A percentile compares a stretch with the other conserved stretches of the same genome.
These are phyloP conservation scores for Tylopilus vinaceipallidus DNA, from an alignment of 768 basidiomycete genomes.

Conservation along the genomic window DNA sequence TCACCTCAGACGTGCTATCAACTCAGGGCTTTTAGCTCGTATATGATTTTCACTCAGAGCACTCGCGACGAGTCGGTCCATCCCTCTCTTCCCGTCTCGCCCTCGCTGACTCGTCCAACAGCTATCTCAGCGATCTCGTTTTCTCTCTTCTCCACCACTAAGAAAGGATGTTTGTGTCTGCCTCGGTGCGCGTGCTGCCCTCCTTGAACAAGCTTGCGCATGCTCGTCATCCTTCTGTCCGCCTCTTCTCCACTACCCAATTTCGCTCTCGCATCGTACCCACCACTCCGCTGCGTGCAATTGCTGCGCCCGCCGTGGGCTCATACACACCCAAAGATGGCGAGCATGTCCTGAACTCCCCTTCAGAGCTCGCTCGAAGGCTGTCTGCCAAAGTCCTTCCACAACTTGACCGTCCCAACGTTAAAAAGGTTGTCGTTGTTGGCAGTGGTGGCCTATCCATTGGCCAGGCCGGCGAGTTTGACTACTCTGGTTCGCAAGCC, in stretches of 20 bases:
- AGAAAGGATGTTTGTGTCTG: slow-evolving; percentile 23
- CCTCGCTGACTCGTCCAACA: slow-evolving; percentile 7
- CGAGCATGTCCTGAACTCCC: slow-evolving; percentile 84
- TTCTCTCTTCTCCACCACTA: slow-evolving; percentile 25
- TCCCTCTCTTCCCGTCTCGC: background rate
- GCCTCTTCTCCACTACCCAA: slow-evolving; percentile 52
- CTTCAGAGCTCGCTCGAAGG: slow-evolving; percentile 90
- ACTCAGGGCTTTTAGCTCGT: slow-evolving; percentile 20
- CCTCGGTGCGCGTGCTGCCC: slow-evolving; percentile 11
- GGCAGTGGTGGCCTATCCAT: slow-evolving; percentile 96
- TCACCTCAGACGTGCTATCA: background rate
- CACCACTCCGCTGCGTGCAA: slow-evolving; percentile 56
- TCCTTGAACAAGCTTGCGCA: slow-evolving; percentile 17
- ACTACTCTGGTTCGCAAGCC: slow-evolving; percentile 98
- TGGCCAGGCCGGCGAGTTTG: slow-evolving; percentile 99
- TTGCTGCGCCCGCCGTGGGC: slow-evolving; percentile 76
- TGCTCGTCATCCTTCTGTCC: slow-evolving; percentile 28
- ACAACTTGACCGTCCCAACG: slow-evolving; percentile 85
- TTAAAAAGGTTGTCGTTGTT: slow-evolving; percentile 93
- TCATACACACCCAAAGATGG: slow-evolving; percentile 59
- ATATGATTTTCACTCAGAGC: slow-evolving; percentile 33
- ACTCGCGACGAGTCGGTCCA: slow-evolving; percentile 36
- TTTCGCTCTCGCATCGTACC: slow-evolving; percentile 39
- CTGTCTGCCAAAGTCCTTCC: slow-evolving; percentile 95
- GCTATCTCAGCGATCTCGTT: slow-evolving; percentile 33